Base-by-base conservation (phyloP, 2,329 filamentous ascomycete genomes). In the Botrytis elliptica region DNA sequence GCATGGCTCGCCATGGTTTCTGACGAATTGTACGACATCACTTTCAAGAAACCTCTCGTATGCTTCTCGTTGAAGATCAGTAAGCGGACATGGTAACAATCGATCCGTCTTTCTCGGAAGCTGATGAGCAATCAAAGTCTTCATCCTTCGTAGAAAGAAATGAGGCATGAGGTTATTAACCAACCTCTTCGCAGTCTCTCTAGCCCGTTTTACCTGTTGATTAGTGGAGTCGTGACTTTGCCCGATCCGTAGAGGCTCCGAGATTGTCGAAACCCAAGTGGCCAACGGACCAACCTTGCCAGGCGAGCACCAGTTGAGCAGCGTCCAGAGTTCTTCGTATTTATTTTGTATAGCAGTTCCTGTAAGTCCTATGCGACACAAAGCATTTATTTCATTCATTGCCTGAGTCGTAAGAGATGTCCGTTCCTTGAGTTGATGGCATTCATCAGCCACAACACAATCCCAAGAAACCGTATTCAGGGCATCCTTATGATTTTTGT, bases 331-430 rank as follows among this genome's bases (percentile, higher is more conserved):
- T 82, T 99, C 96, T 80, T 98, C 94, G 81, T 99, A 99, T 77
- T 93, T 96, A 82, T 99, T 99, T 81, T 99, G 96, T 63, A 99
- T 98, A 0, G 95, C 95, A 0, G 96, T 99, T 2, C 96, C 96
- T 0, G 95, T 98, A 14, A 99, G 86, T 0, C 96, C 96, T 75
- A 99, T 95, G 49, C 96, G 89, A 80, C 96, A 98, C 3, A 98
- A 87, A 0, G 95, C 90, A 78, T 99, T 99, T 77, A 98, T 86
- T 75, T 95, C 89, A 78, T 94, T 93, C 92, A 99, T 95, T 0
- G 94, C 91, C 79, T 92, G 89, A 0, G 95, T 96, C 12, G 92
- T 92, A 75, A 92, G 92, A 0, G 95, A 91, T 62, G 85, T 87
- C 67, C 88, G 87, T 77, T 95, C 94, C 83, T 98, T 99, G 80